Percentiles rank a stretch among this genome's conserved stretches.
Evolutionary conservation across 1,284 basidiomycete species (phyloP).

Genomic region (Anthracocystis setariae): DNA sequence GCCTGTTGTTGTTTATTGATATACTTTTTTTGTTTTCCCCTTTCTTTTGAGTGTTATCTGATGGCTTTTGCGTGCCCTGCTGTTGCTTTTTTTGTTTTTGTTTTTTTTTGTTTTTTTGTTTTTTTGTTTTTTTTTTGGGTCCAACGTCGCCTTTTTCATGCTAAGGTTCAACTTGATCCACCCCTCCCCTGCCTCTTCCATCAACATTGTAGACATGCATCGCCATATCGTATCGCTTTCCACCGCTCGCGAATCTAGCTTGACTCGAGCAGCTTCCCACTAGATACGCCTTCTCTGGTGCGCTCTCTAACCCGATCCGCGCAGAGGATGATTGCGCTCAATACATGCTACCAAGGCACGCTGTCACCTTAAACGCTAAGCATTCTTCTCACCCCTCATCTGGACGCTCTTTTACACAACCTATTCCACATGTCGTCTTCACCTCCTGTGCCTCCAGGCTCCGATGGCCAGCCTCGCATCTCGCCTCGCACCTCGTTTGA

Average conservation of each 20-base stretch:
- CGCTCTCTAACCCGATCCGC: neutral
- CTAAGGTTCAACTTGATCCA: neutral
- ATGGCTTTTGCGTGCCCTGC: no score
- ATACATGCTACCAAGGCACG: neutral
- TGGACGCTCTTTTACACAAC: neutral
- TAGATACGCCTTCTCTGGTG: no score
- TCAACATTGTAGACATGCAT: no score
- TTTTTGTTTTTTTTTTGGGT: no score
- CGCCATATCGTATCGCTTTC: no score
- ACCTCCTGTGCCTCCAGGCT: constrained; percentile 10
- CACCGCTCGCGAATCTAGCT: neutral
- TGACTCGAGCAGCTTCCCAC: neutral
- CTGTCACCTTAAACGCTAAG: neutral
- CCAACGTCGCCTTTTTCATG: no score
- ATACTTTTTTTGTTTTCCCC: no score
- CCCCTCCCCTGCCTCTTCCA: neutral
- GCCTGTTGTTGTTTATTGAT: no score
- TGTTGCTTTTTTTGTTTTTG: no score
- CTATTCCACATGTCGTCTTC: constrained; percentile 11
- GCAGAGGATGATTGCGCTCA: constrained; percentile 4
- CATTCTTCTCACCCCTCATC: neutral
- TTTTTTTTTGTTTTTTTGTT: no score
- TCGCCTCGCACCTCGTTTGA: neutral
- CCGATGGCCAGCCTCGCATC: constrained; percentile 1
- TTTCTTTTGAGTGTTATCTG: no score